These are phyloP conservation scores for Rosa rugosa DNA, from an alignment of 306 rosid species.

Conservation along the genomic window DNA sequence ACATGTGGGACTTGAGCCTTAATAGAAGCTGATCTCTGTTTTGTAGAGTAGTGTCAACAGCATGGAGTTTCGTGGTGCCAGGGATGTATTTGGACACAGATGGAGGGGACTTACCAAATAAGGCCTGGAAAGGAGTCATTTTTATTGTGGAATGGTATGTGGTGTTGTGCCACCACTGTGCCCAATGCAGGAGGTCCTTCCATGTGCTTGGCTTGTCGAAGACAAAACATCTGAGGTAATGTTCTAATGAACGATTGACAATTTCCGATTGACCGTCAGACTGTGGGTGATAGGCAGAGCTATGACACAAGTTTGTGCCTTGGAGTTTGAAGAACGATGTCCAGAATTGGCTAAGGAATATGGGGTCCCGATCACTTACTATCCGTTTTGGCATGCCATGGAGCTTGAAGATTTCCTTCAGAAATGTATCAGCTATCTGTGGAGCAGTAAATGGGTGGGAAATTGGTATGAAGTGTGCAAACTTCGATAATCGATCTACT, in stretches of 20 bases:
- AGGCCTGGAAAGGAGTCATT: too few species aligned
- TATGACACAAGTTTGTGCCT: too few species aligned
- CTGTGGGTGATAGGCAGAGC: constrained; percentile 3
- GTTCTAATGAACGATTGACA: neutral
- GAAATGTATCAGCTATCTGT: neutral
- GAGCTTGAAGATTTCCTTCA: fast-evolving
- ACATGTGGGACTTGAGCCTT: too few species aligned
- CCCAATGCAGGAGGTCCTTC: constrained; percentile 12
- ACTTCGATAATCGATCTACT: neutral
- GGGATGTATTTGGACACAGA: too few species aligned
- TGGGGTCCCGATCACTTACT: neutral
- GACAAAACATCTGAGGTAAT: neutral
- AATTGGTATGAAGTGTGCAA: too few species aligned
- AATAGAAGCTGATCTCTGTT: too few species aligned
- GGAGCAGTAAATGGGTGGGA: fast-evolving
- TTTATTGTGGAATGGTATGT: too few species aligned
- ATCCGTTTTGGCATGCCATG: neutral
- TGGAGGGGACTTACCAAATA: too few species aligned
- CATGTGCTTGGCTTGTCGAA: neutral
- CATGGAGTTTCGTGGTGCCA: too few species aligned
- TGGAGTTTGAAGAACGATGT: too few species aligned
- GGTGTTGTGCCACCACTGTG: too few species aligned
- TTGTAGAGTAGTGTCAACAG: too few species aligned
- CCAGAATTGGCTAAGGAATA: neutral
- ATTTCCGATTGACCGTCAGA: neutral